Evolutionary conservation across 257 asterid genomes (phyloP).

Genomic region (Primulina huaijiensis): DNA sequence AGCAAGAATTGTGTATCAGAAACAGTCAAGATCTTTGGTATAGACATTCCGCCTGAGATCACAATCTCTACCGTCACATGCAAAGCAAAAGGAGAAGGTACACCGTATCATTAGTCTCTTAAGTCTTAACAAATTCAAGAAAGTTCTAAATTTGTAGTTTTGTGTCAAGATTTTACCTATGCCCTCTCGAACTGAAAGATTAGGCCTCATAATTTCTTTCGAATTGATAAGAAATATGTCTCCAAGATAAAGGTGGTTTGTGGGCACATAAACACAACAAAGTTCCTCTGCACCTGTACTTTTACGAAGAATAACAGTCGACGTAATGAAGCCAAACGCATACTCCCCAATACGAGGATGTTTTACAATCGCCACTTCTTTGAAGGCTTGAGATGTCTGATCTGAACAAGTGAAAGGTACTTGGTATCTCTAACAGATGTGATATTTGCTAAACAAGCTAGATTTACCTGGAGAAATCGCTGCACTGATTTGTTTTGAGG

Average conservation of each 20-base stretch:
- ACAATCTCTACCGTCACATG: conserved; percentile 59
- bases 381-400: conserved; percentile 74
- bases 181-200: conserved; percentile 78
- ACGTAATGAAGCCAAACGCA: conserved; percentile 74
- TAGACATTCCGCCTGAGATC: conserved; percentile 74
- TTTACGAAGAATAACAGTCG: conserved; percentile 57
- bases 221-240: conserved; percentile 74
- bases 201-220: conserved; percentile 68
- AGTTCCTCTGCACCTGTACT: conserved; percentile 71
- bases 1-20: conserved; percentile 41
- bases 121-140: background rate
- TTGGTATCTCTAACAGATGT: background rate
- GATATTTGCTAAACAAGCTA: background rate
- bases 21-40: conserved; percentile 61
- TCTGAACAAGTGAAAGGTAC: conserved; percentile 32
- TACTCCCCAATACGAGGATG: conserved; percentile 84
- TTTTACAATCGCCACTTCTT: conserved; percentile 74
- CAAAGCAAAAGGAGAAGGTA: conserved; percentile 1
- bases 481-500: conserved; percentile 78
- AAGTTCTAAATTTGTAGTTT: background rate
- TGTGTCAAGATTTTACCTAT: conserved; percentile 49
- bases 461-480: conserved; percentile 78
- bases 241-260: conserved; percentile 88
- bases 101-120: background rate
- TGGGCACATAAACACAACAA: conserved; percentile 76